A percentile compares a stretch with the other conserved stretches of the same genome.
These are phyloP conservation scores for Macrocybe gigantea DNA, from an alignment of 768 basidiomycete genomes.

Conservation along the genomic window DNA sequence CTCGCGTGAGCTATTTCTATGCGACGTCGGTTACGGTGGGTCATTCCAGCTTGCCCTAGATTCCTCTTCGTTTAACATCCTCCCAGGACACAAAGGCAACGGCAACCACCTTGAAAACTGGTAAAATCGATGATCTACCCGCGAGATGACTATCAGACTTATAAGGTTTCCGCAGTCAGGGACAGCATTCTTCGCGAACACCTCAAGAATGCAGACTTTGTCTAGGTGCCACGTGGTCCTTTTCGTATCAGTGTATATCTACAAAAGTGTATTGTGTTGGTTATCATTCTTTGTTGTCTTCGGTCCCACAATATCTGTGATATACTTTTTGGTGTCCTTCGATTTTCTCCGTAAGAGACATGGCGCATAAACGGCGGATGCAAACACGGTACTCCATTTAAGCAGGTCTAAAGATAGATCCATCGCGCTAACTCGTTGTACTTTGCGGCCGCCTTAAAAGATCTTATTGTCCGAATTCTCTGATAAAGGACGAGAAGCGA, in stretches of 20 bases:
- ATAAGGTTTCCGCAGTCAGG: conserved; percentile 29
- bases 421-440: too few species aligned
- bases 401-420: too few species aligned
- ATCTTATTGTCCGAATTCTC: too few species aligned
- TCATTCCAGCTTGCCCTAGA: conserved; percentile 5
- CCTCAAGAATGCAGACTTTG: conserved; percentile 41
- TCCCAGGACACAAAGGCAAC: conserved; percentile 52
- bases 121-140: conserved; percentile 15
- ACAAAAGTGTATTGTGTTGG: neutral
- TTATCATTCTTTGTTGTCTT: too few species aligned
- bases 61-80: neutral
- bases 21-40: conserved; percentile 55
- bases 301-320: too few species aligned
- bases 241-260: conserved; percentile 5
- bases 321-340: too few species aligned
- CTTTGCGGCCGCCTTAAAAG: too few species aligned
- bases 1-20: conserved; percentile 51
- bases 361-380: too few species aligned
- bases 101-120: conserved; percentile 43
- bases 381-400: too few species aligned
- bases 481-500: too few species aligned
- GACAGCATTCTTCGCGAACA: conserved; percentile 51
- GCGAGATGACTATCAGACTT: neutral
- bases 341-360: too few species aligned
- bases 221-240: conserved; percentile 7